Evolutionary conservation across 805 yeast genomes (phyloP).

Genomic region (Suhomyces sp.): DNA sequence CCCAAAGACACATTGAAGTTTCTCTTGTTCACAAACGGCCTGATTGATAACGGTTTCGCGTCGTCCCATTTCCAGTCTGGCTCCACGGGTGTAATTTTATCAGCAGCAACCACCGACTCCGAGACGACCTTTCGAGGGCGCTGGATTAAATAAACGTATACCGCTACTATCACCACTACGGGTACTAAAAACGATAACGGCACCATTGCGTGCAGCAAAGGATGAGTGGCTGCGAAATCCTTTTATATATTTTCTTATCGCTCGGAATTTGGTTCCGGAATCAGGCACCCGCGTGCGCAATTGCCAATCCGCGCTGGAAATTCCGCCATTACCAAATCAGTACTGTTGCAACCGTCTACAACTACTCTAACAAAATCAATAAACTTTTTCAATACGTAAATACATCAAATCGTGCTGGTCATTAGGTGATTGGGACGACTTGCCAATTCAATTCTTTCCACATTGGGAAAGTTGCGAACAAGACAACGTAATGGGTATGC

Average conservation of each 20-base stretch:
- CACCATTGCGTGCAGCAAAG: background rate
- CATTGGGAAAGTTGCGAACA: constrained; percentile 29
- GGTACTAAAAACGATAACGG: background rate
- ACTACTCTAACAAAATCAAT: background rate
- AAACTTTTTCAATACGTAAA: background rate
- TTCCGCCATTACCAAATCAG: background rate
- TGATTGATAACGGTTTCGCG: constrained; percentile 34
- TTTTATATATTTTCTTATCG: background rate
- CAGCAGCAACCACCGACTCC: background rate
- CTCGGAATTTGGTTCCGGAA: background rate
- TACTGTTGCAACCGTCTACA: background rate
- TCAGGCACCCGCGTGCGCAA: background rate
- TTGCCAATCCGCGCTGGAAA: background rate
- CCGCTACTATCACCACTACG: background rate
- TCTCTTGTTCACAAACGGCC: constrained; percentile 37
- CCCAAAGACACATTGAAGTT: constrained; percentile 37
- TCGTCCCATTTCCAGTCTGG: constrained; percentile 36
- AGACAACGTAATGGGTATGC: constrained; percentile 27
- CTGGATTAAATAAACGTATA: background rate
- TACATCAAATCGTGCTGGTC: background rate
- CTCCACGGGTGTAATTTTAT: constrained; percentile 21
- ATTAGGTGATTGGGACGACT: constrained; percentile 1
- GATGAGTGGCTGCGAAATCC: background rate
- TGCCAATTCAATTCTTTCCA: constrained; percentile 29
- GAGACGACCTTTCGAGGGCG: background rate